phyloP scores from a whole-genome alignment of 1,284 basidiomycete genomes.

The Leccinum insolens region DNA sequence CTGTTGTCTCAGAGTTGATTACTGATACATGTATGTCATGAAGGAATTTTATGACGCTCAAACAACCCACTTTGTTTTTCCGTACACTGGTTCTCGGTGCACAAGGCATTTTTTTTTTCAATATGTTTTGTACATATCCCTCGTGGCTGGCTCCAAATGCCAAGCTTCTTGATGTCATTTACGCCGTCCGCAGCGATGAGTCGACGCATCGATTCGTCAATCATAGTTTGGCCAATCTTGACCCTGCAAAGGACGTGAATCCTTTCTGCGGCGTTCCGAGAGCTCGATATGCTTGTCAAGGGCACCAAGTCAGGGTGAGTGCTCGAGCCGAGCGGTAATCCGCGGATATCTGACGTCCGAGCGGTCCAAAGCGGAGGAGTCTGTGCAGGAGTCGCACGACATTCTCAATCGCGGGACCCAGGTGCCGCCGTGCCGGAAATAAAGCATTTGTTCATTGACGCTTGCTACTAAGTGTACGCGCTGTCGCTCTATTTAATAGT shows the following conservation, averaged over 20 bases:
- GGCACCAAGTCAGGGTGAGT: slow-evolving; percentile 75
- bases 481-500: no score
- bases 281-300: slow-evolving; percentile 83
- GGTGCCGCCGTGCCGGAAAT: not conserved
- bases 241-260: slow-evolving; percentile 79
- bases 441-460: no score
- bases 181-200: slow-evolving; percentile 92
- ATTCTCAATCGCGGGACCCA: slow-evolving; percentile 19
- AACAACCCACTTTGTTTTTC: slow-evolving; percentile 79
- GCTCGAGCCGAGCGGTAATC: slow-evolving; percentile 1
- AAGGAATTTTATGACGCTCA: slow-evolving; percentile 89
- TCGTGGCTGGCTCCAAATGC: slow-evolving; percentile 60
- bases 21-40: slow-evolving; percentile 15
- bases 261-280: slow-evolving; percentile 83
- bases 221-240: slow-evolving; percentile 87
- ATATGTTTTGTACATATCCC: slow-evolving; percentile 75
- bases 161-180: slow-evolving; percentile 85
- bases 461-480: no score
- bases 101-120: slow-evolving; percentile 92
- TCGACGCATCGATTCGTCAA: slow-evolving; percentile 92
- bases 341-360: slow-evolving; percentile 51
- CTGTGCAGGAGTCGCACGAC: slow-evolving; percentile 39
- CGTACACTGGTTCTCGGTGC: slow-evolving; percentile 82
- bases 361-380: slow-evolving; percentile 71
- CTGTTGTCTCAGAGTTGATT: slow-evolving; percentile 7